phyloP scores from a whole-genome alignment of 2,329 filamentous ascomycete genomes.

The Colletotrichum siamense region DNA sequence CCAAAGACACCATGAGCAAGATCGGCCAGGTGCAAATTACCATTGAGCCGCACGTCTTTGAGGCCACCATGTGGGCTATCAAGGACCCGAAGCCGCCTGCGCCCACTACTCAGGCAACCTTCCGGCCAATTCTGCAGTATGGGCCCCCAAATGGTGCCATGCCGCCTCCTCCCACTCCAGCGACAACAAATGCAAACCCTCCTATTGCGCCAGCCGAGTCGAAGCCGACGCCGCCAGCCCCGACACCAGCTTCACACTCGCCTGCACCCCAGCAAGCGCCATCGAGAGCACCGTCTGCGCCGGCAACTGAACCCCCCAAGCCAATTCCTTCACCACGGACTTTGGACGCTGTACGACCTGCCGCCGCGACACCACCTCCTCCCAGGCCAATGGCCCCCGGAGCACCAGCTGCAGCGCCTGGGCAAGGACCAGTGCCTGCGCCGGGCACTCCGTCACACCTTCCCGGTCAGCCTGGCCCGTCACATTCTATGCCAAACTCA shows the following conservation, averaged over 20 bases:
- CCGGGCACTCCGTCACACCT: conserved; percentile 24
- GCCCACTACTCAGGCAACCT: conserved; percentile 25
- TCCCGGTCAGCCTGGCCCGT: conserved; percentile 9
- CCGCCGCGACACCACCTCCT: conserved; percentile 3
- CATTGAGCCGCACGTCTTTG: conserved; percentile 81
- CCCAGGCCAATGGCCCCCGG: not conserved
- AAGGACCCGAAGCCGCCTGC: conserved; percentile 63
- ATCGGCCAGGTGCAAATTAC: conserved; percentile 77
- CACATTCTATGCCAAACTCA: conserved; percentile 28
- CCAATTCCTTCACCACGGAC: not conserved
- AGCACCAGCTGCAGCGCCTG: conserved; percentile 21
- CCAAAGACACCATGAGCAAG: conserved; percentile 75
- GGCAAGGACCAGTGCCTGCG: conserved; percentile 19
- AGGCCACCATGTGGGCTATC: conserved; percentile 75
- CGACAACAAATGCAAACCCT: conserved; percentile 11
- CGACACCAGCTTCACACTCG: conserved; percentile 3
- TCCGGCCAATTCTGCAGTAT: conserved; percentile 68
- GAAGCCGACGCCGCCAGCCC: conserved; percentile 24
- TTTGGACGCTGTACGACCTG: not conserved
- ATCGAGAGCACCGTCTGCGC: not conserved
- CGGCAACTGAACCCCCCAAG: not conserved
- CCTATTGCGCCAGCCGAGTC: conserved; percentile 17
- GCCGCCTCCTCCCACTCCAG: conserved; percentile 49
- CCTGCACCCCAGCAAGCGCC: not conserved
- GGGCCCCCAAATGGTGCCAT: conserved; percentile 68